Percentiles rank a stretch among this genome's conserved stretches.
These are phyloP conservation scores for Arxiozyma heterogenica DNA, from an alignment of 1,139 yeast genomes.

Conservation along the genomic window DNA sequence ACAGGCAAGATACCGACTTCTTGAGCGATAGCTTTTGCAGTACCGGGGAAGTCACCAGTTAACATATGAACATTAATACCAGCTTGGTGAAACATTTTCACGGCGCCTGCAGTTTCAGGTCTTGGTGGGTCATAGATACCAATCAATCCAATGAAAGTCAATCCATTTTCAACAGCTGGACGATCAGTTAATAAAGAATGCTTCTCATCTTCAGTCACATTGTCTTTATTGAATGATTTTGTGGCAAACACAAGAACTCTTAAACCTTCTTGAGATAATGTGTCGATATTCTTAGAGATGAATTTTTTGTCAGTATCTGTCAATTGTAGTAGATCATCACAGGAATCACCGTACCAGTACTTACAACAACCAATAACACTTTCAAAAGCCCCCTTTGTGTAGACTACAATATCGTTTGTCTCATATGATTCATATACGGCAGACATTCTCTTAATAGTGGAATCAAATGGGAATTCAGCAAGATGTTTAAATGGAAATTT, in stretches of 20 bases:
- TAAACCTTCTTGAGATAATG: constrained; percentile 74
- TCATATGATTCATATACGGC: constrained; percentile 44
- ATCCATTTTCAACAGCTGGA: constrained; percentile 55
- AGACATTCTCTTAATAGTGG: constrained; percentile 85
- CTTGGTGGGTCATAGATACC: constrained; percentile 99
- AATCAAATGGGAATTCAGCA: constrained; percentile 83
- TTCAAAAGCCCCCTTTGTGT: constrained; percentile 88
- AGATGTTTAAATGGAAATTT: constrained; percentile 21
- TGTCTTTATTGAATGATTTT: constrained; percentile 32
- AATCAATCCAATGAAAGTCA: constrained; percentile 73
- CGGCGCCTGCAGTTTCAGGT: constrained; percentile 67
- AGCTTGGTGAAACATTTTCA: constrained; percentile 70
- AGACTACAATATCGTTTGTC: constrained; percentile 49
- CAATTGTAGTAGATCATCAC: constrained; percentile 36
- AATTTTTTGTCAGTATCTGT: constrained; percentile 41
- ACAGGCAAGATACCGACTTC: constrained; percentile 84
- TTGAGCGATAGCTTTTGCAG: constrained; percentile 83
- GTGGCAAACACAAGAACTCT: constrained; percentile 78
- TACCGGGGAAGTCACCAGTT: constrained; percentile 94
- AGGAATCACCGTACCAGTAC: constrained; percentile 46
- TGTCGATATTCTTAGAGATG: constrained; percentile 50
- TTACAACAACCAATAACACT: constrained; percentile 56
- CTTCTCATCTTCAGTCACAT: constrained; percentile 32
- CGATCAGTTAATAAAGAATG: constrained; percentile 17
- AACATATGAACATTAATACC: constrained; percentile 97